Conservation (phyloP, 495 filamentous ascomycete genomes). For the Hypoxylon subgilvum region DNA sequence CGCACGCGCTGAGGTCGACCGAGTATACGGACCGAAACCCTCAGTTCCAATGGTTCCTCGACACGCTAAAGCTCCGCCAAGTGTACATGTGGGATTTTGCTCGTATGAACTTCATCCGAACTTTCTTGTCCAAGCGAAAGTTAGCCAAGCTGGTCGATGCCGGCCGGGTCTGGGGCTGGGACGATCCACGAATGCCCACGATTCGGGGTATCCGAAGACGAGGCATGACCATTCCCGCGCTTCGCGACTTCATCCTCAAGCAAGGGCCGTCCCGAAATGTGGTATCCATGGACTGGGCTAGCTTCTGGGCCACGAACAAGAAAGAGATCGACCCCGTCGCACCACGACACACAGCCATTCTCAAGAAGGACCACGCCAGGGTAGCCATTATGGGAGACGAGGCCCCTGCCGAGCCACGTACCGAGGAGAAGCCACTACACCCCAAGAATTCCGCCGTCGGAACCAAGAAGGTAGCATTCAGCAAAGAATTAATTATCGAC, state of each 20-base stretch:
- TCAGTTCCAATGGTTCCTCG: conserved; percentile 95
- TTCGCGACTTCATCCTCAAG: conserved; percentile 90
- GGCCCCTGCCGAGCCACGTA: conserved; percentile 66
- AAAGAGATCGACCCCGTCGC: conserved; percentile 91
- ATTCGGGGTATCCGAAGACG: conserved; percentile 85
- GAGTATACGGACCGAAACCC: conserved; percentile 98
- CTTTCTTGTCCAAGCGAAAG: conserved; percentile 92
- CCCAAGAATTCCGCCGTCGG: conserved; percentile 85
- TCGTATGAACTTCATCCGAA: conserved; percentile 93
- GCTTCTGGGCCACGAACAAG: conserved; percentile 94
- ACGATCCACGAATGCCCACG: conserved; percentile 93
- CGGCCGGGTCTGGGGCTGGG: conserved; percentile 89
- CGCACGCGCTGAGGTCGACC: conserved; percentile 91
- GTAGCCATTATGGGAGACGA: conserved; percentile 67
- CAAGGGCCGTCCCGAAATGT: conserved; percentile 90
- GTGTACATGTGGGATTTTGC: conserved; percentile 98
- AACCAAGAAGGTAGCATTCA: conserved; percentile 81
- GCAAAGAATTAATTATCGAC: conserved; percentile 74
- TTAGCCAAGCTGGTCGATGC: conserved; percentile 89
- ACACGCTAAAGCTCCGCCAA: conserved; percentile 79
- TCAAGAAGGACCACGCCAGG: conserved; percentile 68
- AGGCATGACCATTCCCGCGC: conserved; percentile 88
- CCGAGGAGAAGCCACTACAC: conserved; percentile 81
- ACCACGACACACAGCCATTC: conserved; percentile 81
- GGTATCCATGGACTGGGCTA: conserved; percentile 87